A percentile compares a stretch with the other conserved stretches of the same genome.
These are phyloP conservation scores for Coniochaeta sp. DNA, from an alignment of 2,329 filamentous ascomycete species.

Conservation along the genomic window DNA sequence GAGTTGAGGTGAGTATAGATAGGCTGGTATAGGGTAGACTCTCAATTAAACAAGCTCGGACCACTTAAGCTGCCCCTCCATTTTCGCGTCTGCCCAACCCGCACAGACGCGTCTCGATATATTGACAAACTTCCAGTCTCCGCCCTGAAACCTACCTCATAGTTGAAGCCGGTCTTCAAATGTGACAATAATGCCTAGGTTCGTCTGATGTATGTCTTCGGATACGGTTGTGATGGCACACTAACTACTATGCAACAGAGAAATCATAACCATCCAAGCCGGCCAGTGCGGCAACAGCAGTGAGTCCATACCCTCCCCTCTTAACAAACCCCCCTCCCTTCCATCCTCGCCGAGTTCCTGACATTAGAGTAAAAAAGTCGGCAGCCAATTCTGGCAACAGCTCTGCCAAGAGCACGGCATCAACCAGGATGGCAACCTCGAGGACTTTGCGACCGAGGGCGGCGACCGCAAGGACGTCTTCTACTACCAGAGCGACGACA, in stretches of 20 bases:
- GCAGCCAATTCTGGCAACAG: constrained; percentile 98
- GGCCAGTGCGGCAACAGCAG: constrained; percentile 99
- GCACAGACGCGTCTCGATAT: constrained; percentile 1
- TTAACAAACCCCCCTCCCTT: constrained; percentile 7
- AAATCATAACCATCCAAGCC: constrained; percentile 98
- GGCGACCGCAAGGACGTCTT: constrained; percentile 98
- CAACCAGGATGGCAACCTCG: constrained; percentile 91
- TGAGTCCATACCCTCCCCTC: constrained; percentile 40
- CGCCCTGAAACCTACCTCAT: background rate
- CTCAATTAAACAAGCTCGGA: background rate
- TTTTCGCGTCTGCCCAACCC: background rate
- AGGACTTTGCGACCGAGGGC: constrained; percentile 95
- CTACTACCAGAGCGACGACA: constrained; percentile 99
- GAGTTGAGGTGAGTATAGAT: no score
- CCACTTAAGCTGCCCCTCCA: background rate
- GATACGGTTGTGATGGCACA: background rate
- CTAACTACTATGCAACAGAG: constrained; percentile 45
- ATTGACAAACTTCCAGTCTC: background rate
- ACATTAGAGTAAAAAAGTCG: constrained; percentile 48
- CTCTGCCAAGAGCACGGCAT: constrained; percentile 97
- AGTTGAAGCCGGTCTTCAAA: constrained; percentile 1
- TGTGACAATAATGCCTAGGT: constrained; percentile 25
- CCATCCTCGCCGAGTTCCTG: background rate
- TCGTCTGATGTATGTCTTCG: background rate
- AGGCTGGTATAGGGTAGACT: background rate